phyloP scores from a whole-genome alignment of 1,139 yeast species.

The Taphrina deformans region DNA sequence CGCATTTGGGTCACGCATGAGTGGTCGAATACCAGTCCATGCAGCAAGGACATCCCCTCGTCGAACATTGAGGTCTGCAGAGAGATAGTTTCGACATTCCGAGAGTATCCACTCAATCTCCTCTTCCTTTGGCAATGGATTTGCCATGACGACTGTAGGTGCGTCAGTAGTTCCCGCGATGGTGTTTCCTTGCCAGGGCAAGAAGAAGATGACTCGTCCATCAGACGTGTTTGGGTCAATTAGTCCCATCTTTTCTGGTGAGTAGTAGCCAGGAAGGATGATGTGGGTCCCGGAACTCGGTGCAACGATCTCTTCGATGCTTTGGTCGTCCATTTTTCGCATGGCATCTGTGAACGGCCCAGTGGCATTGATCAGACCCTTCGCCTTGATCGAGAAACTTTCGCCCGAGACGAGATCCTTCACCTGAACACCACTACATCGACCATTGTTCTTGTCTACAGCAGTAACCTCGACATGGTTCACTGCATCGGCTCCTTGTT shows the following conservation, averaged over 20 bases:
- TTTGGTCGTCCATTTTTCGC: constrained; percentile 74
- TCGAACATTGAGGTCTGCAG: constrained; percentile 73
- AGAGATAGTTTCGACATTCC: constrained; percentile 83
- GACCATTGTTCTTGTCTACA: constrained; percentile 58
- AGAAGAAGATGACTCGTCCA: constrained; percentile 94
- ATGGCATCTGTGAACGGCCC: constrained; percentile 89
- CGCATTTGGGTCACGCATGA: constrained; percentile 80
- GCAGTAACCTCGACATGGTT: constrained; percentile 83
- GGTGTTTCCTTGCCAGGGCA: constrained; percentile 98
- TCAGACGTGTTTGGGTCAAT: constrained; percentile 90
- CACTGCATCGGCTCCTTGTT: constrained; percentile 84
- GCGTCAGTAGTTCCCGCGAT: constrained; percentile 94
- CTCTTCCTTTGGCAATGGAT: constrained; percentile 84
- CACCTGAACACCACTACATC: constrained; percentile 73
- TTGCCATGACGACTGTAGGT: constrained; percentile 61
- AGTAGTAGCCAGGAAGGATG: constrained; percentile 86
- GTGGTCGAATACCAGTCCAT: constrained; percentile 96
- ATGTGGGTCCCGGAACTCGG: constrained; percentile 95
- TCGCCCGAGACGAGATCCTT: constrained; percentile 51
- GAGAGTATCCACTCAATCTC: constrained; percentile 85
- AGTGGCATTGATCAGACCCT: constrained; percentile 84
- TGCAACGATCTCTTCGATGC: constrained; percentile 72
- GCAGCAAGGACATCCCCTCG: constrained; percentile 91
- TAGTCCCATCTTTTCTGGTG: constrained; percentile 84
- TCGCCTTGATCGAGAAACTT: constrained; percentile 56